phyloP scores from a whole-genome alignment of 805 yeast species.

The Saccharomycopsis amapae region DNA sequence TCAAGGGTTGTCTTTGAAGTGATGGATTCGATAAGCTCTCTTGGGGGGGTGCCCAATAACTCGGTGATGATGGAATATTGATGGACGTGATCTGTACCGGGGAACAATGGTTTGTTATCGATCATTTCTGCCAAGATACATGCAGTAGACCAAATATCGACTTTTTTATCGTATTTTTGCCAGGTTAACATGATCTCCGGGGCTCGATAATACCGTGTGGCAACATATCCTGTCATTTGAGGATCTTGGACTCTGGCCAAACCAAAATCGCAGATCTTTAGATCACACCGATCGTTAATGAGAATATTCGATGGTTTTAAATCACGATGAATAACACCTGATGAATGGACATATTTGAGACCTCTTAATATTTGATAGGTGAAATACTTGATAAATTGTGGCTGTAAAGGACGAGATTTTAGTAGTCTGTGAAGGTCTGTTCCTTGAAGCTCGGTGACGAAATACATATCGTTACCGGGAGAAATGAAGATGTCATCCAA shows the following conservation, averaged over 20 bases:
- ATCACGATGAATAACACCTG: conserved; percentile 88
- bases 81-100: conserved; percentile 97
- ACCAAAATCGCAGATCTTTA: conserved; percentile 91
- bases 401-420: conserved; percentile 89
- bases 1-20: conserved; percentile 92
- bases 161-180: conserved; percentile 96
- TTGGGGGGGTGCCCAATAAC: conserved; percentile 91
- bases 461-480: conserved; percentile 91
- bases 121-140: conserved; percentile 97
- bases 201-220: conserved; percentile 92
- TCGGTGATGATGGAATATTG: conserved; percentile 97
- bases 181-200: conserved; percentile 98
- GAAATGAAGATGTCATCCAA: conserved; percentile 89
- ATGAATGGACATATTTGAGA: conserved; percentile 82
- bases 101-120: conserved; percentile 93
- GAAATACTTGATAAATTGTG: conserved; percentile 94
- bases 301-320: conserved; percentile 78
- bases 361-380: conserved; percentile 91
- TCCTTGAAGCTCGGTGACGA: conserved; percentile 95
- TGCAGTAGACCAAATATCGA: conserved; percentile 97
- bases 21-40: conserved; percentile 91
- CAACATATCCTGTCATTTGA: conserved; percentile 97
- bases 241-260: conserved; percentile 96
- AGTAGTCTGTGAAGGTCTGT: conserved; percentile 89
- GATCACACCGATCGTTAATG: conserved; percentile 84